Base-by-base conservation (phyloP, 148 eudicot species). In the Chenopodium formosanum region DNA sequence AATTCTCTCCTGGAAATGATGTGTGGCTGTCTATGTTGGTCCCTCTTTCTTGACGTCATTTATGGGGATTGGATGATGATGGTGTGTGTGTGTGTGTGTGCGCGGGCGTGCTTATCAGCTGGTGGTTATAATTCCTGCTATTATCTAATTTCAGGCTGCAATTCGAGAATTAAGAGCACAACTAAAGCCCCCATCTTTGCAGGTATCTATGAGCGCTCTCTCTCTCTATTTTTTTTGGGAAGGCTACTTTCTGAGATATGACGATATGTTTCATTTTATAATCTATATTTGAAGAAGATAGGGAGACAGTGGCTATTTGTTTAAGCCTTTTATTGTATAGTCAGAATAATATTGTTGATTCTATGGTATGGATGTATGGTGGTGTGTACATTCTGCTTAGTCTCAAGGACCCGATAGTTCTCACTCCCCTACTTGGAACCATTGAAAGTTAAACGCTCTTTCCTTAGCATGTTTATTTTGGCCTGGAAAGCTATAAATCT, bases 151-250 rank as follows among this genome's bases (percentile, higher is more conserved):
- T 68, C 86, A 97, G 99, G 91, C 95, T 83, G 98, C 98, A 74
- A 91, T 96, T 79, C 90, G 99, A 69, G 99, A 96, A 80, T 82
- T 94, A 83, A 91, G 98, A 86, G 86, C 89, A 58, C 99, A 96
- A 89, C 92, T 94, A 50, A 96, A 91, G 88, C 99, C 99, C 23
- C 92, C 94, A 74, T 94, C 99, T 70, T 87, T 94, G 95, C 99
- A 97, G 99, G 99, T 97, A 88, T 60, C 46, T 53, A 27, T 67
- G 29, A 37, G 48, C 74, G 14, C 52, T 67, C 46, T 66, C 64
- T 22, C 52, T 53, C 31, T 53, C 64, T 11, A 16, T 53, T 53
- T 53, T 53, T 53, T 53, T 17, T 16, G 20, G 4, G 4, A 53
- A 53, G 60, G 60, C 4, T 53, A 53, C 14, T 16, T 53, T 16